These are phyloP conservation scores for Lojkania enalia DNA, from an alignment of 2,329 filamentous ascomycete species.

Conservation along the genomic window DNA sequence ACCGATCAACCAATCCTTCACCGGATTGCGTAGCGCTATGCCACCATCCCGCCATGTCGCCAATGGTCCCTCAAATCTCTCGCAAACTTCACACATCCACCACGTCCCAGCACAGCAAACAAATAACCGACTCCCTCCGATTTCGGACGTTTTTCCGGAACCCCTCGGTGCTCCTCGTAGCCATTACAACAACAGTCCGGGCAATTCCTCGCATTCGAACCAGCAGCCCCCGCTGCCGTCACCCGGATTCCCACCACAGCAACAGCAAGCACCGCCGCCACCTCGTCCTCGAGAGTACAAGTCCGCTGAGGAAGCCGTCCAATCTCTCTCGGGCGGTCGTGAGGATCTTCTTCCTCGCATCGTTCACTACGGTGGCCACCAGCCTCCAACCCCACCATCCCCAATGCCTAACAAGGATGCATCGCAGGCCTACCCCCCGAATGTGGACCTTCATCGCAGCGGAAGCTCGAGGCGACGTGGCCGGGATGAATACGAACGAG, in stretches of 20 bases:
- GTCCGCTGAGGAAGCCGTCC: conserved; percentile 93
- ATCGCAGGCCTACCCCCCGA: conserved; percentile 34
- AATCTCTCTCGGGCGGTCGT: conserved; percentile 85
- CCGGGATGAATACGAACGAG: conserved; percentile 86
- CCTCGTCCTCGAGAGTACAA: conserved; percentile 80
- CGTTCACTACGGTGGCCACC: conserved; percentile 92
- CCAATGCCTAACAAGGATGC: conserved; percentile 59
- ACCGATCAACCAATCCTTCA: conserved; percentile 92
- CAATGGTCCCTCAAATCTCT: conserved; percentile 81
- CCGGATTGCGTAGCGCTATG: conserved; percentile 68
- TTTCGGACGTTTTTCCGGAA: conserved; percentile 92
- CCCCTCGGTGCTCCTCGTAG: conserved; percentile 57
- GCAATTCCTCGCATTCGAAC: conserved; percentile 65
- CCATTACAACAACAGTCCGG: conserved; percentile 65
- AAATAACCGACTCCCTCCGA: conserved; percentile 87
- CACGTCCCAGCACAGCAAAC: conserved; percentile 87
- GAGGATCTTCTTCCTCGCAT: conserved; percentile 90
- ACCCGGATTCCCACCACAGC: conserved; percentile 68
- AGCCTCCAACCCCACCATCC: conserved; percentile 89
- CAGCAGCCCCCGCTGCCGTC: conserved; percentile 73
- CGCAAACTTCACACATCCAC: conserved; percentile 86
- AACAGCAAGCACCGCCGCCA: conserved; percentile 55
- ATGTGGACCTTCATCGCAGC: conserved; percentile 49
- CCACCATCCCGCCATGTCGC: conserved; percentile 75
- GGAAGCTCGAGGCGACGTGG: conserved; percentile 72